These are phyloP conservation scores for Fusarium circinatum DNA, from an alignment of 2,329 filamentous ascomycete genomes.

Conservation along the genomic window DNA sequence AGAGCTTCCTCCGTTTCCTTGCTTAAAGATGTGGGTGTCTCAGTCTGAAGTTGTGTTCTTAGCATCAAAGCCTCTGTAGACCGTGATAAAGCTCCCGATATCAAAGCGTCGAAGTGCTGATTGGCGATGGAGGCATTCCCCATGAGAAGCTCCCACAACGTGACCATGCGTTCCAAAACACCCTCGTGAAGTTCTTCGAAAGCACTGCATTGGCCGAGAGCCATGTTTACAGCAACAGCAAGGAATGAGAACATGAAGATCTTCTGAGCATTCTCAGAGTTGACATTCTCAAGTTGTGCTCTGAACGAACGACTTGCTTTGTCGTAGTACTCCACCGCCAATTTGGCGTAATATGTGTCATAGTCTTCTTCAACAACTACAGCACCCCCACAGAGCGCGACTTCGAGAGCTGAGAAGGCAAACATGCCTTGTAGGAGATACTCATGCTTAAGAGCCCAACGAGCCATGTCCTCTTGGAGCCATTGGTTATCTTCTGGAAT, in stretches of 20 bases:
- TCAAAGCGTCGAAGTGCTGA: slow-evolving; percentile 29
- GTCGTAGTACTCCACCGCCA: slow-evolving; percentile 42
- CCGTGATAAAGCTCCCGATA: slow-evolving; percentile 26
- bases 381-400: slow-evolving; percentile 34
- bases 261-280: slow-evolving; percentile 31
- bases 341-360: slow-evolving; percentile 30
- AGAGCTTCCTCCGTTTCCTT: slow-evolving; percentile 21
- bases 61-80: slow-evolving; percentile 26
- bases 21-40: background rate
- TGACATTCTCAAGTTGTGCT: slow-evolving; percentile 34
- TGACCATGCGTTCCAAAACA: slow-evolving; percentile 29
- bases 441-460: slow-evolving; percentile 50
- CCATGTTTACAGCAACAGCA: slow-evolving; percentile 39
- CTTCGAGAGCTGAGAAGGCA: slow-evolving; percentile 36
- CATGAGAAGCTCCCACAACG: slow-evolving; percentile 36
- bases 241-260: slow-evolving; percentile 42
- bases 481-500: slow-evolving; percentile 51
- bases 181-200: slow-evolving; percentile 23
- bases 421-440: slow-evolving; percentile 53
- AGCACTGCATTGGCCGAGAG: slow-evolving; percentile 33
- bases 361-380: slow-evolving; percentile 27
- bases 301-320: slow-evolving; percentile 38
- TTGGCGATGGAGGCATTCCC: slow-evolving; percentile 32
- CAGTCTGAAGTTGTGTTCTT: slow-evolving; percentile 12
- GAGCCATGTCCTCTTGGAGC: slow-evolving; percentile 48